A percentile compares a stretch with the other conserved stretches of the same genome.
phyloP scores from a whole-genome alignment of 2,329 filamentous ascomycete genomes.

The Sporothrix phasma region DNA sequence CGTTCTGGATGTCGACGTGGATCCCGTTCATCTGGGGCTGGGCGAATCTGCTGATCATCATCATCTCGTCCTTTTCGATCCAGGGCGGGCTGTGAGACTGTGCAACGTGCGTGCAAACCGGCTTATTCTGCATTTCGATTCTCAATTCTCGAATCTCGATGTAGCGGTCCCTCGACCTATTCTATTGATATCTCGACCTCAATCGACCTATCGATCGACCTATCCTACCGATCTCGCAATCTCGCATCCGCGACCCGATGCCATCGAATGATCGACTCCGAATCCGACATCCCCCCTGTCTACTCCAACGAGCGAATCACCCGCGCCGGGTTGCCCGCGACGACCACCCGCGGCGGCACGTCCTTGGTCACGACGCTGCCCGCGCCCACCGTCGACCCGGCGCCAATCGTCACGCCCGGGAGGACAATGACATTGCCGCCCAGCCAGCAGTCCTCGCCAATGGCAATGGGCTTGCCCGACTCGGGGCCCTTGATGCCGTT shows the following conservation, averaged over 20 bases:
- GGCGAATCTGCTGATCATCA: conserved; percentile 71
- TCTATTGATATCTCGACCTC: not conserved
- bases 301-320: conserved; percentile 37
- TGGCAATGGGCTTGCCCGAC: conserved; percentile 57
- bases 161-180: too few species aligned
- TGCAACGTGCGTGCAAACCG: not conserved
- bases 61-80: conserved; percentile 86
- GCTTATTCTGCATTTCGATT: too few species aligned
- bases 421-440: conserved; percentile 62
- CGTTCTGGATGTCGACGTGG: conserved; percentile 90
- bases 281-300: not conserved
- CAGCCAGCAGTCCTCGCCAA: conserved; percentile 76
- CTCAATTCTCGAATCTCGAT: too few species aligned
- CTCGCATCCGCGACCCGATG: too few species aligned
- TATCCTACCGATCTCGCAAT: not conserved
- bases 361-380: conserved; percentile 76
- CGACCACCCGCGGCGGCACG: conserved; percentile 52
- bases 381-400: conserved; percentile 64
- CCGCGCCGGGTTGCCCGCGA: conserved; percentile 57
- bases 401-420: conserved; percentile 68
- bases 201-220: not conserved
- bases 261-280: too few species aligned
- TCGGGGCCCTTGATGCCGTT: conserved; percentile 71
- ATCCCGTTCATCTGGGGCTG: conserved; percentile 82
- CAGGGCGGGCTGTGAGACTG: conserved; percentile 63